phyloP scores from a whole-genome alignment of 1,284 basidiomycete species.

The Baeospora myosura region DNA sequence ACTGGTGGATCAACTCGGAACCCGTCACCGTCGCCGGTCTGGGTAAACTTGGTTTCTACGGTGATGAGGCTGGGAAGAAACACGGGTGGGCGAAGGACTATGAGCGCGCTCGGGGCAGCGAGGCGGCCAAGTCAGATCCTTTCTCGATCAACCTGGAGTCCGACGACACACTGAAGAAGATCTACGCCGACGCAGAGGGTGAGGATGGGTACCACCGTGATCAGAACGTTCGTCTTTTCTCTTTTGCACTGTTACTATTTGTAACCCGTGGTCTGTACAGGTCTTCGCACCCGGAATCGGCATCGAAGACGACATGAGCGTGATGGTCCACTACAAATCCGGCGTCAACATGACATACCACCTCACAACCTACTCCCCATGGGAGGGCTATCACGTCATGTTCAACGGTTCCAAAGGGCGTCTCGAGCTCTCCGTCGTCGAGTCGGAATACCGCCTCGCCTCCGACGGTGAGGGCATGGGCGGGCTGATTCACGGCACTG shows the following conservation, averaged over 20 bases:
- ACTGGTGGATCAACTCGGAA: conserved; percentile 49
- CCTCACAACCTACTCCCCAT: conserved; percentile 34
- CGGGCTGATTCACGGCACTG: conserved; percentile 36
- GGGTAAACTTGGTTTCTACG: conserved; percentile 44
- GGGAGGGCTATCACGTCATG: conserved; percentile 48
- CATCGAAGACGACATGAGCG: conserved; percentile 51
- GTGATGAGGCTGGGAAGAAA: conserved; percentile 36
- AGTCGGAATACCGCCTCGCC: conserved; percentile 31
- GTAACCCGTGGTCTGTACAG: conserved; percentile 17
- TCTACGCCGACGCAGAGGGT: conserved; percentile 37
- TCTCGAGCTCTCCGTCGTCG: conserved; percentile 48
- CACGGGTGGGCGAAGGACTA: conserved; percentile 46
- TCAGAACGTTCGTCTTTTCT: conserved; percentile 28
- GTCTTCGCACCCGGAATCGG: conserved; percentile 45
- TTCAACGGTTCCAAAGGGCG: conserved; percentile 48
- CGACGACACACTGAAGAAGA: conserved; percentile 36
- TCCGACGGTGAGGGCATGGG: conserved; percentile 24
- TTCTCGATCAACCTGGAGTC: conserved; percentile 45
- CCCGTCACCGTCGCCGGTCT: conserved; percentile 45
- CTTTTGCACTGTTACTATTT: neutral
- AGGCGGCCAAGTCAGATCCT: conserved; percentile 38
- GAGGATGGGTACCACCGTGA: conserved; percentile 39
- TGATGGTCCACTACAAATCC: conserved; percentile 41
- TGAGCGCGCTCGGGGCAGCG: conserved; percentile 35
- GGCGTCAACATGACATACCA: conserved; percentile 51